These are phyloP conservation scores for Triglochin maritima DNA, from an alignment of 106 monocot species.

Conservation along the genomic window DNA sequence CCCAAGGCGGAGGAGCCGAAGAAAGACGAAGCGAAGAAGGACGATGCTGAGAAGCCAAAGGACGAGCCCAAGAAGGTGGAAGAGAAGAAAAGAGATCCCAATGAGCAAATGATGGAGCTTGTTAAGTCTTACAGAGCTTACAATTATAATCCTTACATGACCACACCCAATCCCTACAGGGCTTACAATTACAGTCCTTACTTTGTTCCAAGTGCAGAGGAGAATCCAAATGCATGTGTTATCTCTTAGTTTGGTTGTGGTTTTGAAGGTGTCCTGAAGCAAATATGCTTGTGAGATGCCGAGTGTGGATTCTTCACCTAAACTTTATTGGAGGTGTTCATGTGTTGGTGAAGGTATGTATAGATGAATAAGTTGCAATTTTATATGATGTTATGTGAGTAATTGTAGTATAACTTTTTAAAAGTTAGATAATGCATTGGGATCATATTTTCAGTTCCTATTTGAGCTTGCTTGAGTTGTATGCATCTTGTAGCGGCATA, in stretches of 20 bases:
- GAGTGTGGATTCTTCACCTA: no score
- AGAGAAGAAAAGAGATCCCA: background rate
- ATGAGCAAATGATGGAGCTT: background rate
- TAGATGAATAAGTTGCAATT: no score
- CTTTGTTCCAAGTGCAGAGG: slow-evolving; percentile 18
- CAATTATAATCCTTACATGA: slow-evolving; percentile 9
- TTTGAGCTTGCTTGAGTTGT: no score
- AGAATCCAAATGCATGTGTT: slow-evolving; percentile 24
- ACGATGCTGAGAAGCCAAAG: background rate
- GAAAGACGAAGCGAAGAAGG: slow-evolving; percentile 19
- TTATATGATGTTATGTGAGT: no score
- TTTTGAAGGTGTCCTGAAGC: background rate
- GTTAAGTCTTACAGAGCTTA: slow-evolving; percentile 10
- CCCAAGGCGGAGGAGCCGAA: slow-evolving; percentile 10
- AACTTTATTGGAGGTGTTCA: no score
- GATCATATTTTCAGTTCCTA: no score
- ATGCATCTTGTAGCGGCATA: no score
- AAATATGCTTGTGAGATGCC: no score
- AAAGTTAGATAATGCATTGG: no score
- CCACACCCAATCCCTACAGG: background rate
- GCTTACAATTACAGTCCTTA: background rate
- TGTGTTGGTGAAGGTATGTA: no score
- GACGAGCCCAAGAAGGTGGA: slow-evolving; percentile 3
- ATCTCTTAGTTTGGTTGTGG: slow-evolving; percentile 5
- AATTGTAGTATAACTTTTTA: no score